Conservation (phyloP, 352 stramenopile species). For the Globisporangium nodosum region DNA sequence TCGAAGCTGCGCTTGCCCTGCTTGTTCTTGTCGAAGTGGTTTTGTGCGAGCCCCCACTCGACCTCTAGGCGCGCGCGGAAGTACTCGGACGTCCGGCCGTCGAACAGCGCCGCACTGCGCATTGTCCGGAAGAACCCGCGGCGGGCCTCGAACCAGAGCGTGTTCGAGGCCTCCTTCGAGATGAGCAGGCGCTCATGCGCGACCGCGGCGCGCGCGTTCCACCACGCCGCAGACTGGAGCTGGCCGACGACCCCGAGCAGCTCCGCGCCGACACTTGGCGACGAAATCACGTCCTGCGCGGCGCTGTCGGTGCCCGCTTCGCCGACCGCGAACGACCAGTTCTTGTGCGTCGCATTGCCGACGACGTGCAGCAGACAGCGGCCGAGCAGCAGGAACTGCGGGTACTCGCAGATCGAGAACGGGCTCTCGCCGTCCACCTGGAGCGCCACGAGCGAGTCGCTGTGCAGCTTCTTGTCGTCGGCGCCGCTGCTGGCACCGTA, state of each 20-base stretch:
- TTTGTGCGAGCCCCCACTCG: conserved; percentile 91
- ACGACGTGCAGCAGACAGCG: conserved; percentile 63
- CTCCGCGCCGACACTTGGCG: conserved; percentile 20
- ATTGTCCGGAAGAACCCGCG: conserved; percentile 52
- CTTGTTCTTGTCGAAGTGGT: conserved; percentile 90
- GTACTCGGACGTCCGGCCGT: conserved; percentile 37
- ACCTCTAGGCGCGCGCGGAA: conserved; percentile 73
- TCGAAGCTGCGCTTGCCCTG: conserved; percentile 89
- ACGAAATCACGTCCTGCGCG: conserved; percentile 31
- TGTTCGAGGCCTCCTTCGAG: conserved; percentile 58
- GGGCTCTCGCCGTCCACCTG: conserved; percentile 77
- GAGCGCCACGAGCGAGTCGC: conserved; percentile 50
- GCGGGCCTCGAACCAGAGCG: conserved; percentile 69
- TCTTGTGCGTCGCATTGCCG: conserved; percentile 47
- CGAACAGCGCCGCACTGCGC: conserved; percentile 30
- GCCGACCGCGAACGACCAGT: conserved; percentile 56
- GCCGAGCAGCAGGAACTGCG: conserved; percentile 55
- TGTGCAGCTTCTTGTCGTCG: conserved; percentile 41
- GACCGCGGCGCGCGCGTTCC: conserved; percentile 68
- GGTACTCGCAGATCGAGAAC: conserved; percentile 77
- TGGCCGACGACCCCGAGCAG: conserved; percentile 7
- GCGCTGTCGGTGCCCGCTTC: conserved; percentile 36
- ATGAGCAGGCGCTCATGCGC: conserved; percentile 67
- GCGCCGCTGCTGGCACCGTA: conserved; percentile 2
- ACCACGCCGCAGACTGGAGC: conserved; percentile 59